These are phyloP conservation scores for Marsdenia floribunda DNA, from an alignment of 257 asterid genomes.

Conservation along the genomic window DNA sequence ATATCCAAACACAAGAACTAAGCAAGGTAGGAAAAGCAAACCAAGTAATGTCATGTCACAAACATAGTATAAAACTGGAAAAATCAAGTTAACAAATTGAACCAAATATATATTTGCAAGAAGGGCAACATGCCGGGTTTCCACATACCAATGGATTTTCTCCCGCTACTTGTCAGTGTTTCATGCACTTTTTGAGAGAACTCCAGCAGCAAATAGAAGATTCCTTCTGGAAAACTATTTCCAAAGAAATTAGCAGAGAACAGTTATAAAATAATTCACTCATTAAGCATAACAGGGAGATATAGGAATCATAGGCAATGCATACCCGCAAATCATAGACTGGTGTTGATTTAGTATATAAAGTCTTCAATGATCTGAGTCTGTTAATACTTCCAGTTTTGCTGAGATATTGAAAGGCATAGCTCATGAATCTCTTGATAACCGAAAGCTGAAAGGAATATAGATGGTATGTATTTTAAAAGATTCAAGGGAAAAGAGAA, in stretches of 20 bases:
- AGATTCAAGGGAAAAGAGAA: background rate
- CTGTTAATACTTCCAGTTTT: slow-evolving; percentile 61
- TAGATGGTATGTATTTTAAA: background rate
- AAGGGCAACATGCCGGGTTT: background rate
- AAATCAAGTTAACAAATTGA: background rate
- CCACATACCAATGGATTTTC: slow-evolving; percentile 3
- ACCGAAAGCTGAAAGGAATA: background rate
- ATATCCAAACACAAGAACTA: background rate
- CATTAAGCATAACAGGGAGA: background rate
- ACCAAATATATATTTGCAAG: background rate
- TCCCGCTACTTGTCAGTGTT: background rate
- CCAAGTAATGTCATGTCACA: background rate
- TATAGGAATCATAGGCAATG: background rate
- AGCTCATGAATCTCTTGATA: background rate
- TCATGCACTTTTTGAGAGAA: slow-evolving; percentile 37
- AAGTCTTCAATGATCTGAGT: slow-evolving; percentile 76
- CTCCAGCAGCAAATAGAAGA: slow-evolving; percentile 63
- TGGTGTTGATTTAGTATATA: slow-evolving; percentile 55
- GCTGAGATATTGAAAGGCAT: slow-evolving; percentile 26
- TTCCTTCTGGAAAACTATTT: slow-evolving; percentile 57
- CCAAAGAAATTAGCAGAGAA: background rate
- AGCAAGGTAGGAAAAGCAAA: no score
- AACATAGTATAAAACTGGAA: background rate
- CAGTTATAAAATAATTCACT: background rate
- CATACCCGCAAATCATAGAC: slow-evolving; percentile 51